These are phyloP conservation scores for Suillus subaureus DNA, from an alignment of 768 basidiomycete genomes.

Conservation along the genomic window DNA sequence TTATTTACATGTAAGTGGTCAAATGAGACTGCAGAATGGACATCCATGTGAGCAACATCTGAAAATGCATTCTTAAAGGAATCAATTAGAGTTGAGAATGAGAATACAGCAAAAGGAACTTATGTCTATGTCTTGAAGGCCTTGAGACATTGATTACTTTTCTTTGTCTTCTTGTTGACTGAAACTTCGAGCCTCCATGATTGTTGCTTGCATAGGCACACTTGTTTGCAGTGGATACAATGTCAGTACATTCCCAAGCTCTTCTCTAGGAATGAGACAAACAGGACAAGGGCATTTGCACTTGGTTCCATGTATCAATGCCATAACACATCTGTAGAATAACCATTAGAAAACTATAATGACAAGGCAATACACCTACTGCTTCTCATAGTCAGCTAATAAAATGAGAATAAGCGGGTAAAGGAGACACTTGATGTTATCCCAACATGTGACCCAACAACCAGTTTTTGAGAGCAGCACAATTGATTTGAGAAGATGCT, in stretches of 20 bases:
- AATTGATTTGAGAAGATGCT: slow-evolving; percentile 8
- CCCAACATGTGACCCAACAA: slow-evolving; percentile 29
- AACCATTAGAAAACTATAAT: neutral
- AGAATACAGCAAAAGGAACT: neutral
- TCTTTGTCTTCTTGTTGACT: slow-evolving; percentile 22
- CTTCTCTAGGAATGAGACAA: slow-evolving; percentile 35
- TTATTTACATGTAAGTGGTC: slow-evolving; percentile 43
- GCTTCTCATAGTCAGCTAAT: slow-evolving; percentile 47
- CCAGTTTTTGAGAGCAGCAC: slow-evolving; percentile 4
- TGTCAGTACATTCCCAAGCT: slow-evolving; percentile 21
- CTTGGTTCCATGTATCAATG: slow-evolving; percentile 32
- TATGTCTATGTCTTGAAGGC: slow-evolving; percentile 20
- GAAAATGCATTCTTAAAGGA: slow-evolving; percentile 36
- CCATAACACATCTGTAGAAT: slow-evolving; percentile 36
- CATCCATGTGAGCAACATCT: slow-evolving; percentile 35
- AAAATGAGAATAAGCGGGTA: slow-evolving; percentile 36
- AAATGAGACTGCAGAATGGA: slow-evolving; percentile 34
- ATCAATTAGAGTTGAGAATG: neutral
- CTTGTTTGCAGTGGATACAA: slow-evolving; percentile 15
- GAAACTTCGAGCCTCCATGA: slow-evolving; percentile 16
- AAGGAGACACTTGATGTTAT: slow-evolving; percentile 27
- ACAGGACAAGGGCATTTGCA: slow-evolving; percentile 37
- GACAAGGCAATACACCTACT: slow-evolving; percentile 29
- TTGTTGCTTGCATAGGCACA: slow-evolving; percentile 16
- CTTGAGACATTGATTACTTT: slow-evolving; percentile 11